Base-by-base conservation (phyloP, 2,329 filamentous ascomycete species). In the Periconia digitata region DNA sequence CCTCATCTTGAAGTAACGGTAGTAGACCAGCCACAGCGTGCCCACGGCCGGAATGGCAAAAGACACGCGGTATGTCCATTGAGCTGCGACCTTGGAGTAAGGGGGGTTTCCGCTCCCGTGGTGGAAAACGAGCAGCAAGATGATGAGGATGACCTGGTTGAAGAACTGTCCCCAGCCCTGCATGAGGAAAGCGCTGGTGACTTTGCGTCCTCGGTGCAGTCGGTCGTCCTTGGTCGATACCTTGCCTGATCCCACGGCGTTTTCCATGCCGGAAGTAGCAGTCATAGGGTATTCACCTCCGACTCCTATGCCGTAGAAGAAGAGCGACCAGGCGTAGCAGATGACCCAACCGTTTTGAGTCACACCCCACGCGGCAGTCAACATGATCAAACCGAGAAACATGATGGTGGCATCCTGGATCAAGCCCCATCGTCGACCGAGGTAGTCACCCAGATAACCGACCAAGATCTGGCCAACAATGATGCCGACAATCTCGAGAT, bases 251-350 rank as follows among this genome's bases (percentile, higher is more conserved):
- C 89, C 85, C 39, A 92, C 87, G 15, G 90, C 87, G 64, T 92
- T 90, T 72, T 96, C 91, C 85, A 97, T 95, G 51, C 91, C 92
- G 8, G 90, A 91, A 12, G 92, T 96, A 16, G 92, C 92, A 27
- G 92, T 97, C 81, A 96, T 96, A 54, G 92, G 92, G 69, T 97
- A 96, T 75, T 96, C 92, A 59, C 91, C 91, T 62, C 90, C 90
- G 46, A 83, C 79, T 63, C 79, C 79, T 42, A 86, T 80, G 64
- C 86, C 85, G 72, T 94, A 94, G 77, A 97, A 89, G 79, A 96
- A 96, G 32, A 97, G 82, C 34, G 90, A 90, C 88, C 89, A 95
- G 53, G 87, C 89, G 71, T 97, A 97, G 80, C 91, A 96, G 66
- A 96, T 95, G 49, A 97, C 89, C 92, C 92, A 97, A 62, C 92